Evolutionary conservation across 1,284 basidiomycete genomes (phyloP).

Genomic region (Leccinum griseonigrum): DNA sequence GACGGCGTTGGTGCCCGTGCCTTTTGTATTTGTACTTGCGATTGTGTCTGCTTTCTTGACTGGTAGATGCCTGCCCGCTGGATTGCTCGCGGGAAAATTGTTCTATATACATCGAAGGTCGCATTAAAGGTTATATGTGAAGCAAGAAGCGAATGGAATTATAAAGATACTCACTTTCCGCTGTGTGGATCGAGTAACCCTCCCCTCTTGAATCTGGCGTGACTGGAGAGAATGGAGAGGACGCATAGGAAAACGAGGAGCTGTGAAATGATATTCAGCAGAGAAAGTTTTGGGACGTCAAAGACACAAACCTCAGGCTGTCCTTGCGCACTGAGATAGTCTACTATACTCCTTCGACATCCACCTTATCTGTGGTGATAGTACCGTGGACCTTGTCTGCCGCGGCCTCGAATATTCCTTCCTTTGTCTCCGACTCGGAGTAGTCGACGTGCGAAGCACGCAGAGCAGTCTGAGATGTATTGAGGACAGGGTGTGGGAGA

Average conservation of each 20-base stretch:
- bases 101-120: not conserved
- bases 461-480: not conserved
- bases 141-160: too few relatives aligned
- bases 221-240: not conserved
- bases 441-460: not conserved
- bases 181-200: not conserved
- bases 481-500: too few relatives aligned
- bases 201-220: not conserved
- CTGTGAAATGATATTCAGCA: constrained; percentile 8
- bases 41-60: not conserved
- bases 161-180: constrained; percentile 1
- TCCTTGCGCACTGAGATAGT: not conserved
- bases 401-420: too few relatives aligned
- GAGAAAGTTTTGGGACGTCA: not conserved
- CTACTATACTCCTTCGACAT: not conserved
- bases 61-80: not conserved
- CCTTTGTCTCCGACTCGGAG: not conserved
- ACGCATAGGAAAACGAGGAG: not conserved
- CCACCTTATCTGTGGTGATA: not conserved
- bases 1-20: not conserved
- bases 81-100: not conserved
- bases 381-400: not conserved
- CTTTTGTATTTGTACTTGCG: not conserved
- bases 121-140: not conserved
- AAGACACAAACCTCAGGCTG: constrained; percentile 1